A percentile compares a stretch with the other conserved stretches of the same genome.
These are phyloP conservation scores for Phytophthora meadii DNA, from an alignment of 352 stramenopile genomes.

Conservation along the genomic window DNA sequence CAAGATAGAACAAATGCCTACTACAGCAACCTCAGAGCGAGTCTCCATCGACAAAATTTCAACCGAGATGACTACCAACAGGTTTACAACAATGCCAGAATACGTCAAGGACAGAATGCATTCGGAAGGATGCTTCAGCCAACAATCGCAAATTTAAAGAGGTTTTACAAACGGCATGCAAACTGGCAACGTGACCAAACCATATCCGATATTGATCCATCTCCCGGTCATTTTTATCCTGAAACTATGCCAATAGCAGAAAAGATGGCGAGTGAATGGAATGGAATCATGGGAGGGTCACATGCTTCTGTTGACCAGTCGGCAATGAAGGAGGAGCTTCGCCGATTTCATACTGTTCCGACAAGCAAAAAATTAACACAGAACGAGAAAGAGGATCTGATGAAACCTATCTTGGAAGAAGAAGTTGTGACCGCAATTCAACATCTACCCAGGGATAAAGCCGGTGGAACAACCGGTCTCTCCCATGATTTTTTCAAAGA, in stretches of 20 bases:
- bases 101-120: background rate
- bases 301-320: background rate
- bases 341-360: conserved; percentile 1
- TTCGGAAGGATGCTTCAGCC: background rate
- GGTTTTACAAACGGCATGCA: conserved; percentile 4
- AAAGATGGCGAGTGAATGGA: conserved; percentile 10
- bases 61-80: background rate
- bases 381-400: background rate
- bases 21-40: background rate
- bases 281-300: conserved; percentile 3
- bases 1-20: background rate
- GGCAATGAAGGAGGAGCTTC: background rate
- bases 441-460: background rate
- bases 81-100: background rate
- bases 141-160: background rate
- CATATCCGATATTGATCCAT: background rate
- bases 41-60: background rate
- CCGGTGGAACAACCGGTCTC: background rate
- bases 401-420: background rate
- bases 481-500: conserved; percentile 5
- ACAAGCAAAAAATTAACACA: too few species aligned
- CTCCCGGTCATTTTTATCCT: conserved; percentile 1
- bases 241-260: background rate
- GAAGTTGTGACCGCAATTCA: background rate
- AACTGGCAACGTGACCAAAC: conserved; percentile 7